These are phyloP conservation scores for Colletotrichum shisoi DNA, from an alignment of 2,329 filamentous ascomycete genomes.

Conservation along the genomic window DNA sequence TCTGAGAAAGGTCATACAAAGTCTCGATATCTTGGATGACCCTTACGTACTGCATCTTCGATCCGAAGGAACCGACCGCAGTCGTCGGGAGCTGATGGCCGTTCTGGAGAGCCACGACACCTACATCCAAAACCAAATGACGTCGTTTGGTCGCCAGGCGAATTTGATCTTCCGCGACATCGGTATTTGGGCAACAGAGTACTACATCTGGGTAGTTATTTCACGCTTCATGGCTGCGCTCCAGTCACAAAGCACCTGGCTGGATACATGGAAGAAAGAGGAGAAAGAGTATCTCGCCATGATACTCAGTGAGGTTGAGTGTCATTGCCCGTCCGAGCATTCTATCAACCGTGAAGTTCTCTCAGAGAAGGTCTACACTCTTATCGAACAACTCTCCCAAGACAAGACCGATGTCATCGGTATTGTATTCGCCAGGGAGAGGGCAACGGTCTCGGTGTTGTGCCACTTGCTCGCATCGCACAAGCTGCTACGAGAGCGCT, in stretches of 20 bases:
- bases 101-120: slow-evolving; percentile 58
- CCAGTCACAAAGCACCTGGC: slow-evolving; percentile 41
- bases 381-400: slow-evolving; percentile 62
- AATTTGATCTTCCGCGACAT: slow-evolving; percentile 63
- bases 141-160: slow-evolving; percentile 60
- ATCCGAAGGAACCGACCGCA: slow-evolving; percentile 53
- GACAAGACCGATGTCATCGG: slow-evolving; percentile 58
- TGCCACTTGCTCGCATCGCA: slow-evolving; percentile 64
- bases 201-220: slow-evolving; percentile 65
- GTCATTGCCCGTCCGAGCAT: slow-evolving; percentile 38
- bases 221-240: slow-evolving; percentile 45
- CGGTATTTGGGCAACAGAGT: slow-evolving; percentile 73
- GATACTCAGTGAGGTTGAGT: slow-evolving; percentile 53
- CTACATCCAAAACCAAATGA: slow-evolving; percentile 63
- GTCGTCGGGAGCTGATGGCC: slow-evolving; percentile 50
- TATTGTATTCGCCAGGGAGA: slow-evolving; percentile 73
- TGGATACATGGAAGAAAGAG: slow-evolving; percentile 55
- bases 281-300: slow-evolving; percentile 66
- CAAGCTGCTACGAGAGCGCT: slow-evolving; percentile 56
- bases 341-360: slow-evolving; percentile 46
- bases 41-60: slow-evolving; percentile 64
- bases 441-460: slow-evolving; percentile 68
- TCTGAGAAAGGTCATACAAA: slow-evolving; percentile 52
- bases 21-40: slow-evolving; percentile 66
- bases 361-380: slow-evolving; percentile 64